Conservation (phyloP, 2,329 filamentous ascomycete genomes). For the Myrmaecium sp. region DNA sequence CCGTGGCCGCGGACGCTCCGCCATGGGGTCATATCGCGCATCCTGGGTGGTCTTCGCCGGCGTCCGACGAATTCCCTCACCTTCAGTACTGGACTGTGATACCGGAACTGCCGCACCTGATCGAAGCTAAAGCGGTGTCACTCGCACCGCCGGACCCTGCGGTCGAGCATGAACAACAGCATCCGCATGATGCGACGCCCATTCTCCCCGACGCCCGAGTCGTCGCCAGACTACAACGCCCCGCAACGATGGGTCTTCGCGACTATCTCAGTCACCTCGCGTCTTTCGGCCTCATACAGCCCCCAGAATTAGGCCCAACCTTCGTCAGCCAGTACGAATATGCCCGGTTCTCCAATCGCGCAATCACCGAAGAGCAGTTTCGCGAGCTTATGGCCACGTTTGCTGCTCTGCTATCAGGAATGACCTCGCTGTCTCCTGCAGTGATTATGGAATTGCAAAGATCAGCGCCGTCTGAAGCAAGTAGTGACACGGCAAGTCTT, state of each 20-base stretch:
- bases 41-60: constrained; percentile 73
- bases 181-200: constrained; percentile 12
- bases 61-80: constrained; percentile 54
- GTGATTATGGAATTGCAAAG: constrained; percentile 31
- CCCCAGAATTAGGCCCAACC: constrained; percentile 29
- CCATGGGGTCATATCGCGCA: constrained; percentile 78
- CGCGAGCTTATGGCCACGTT: constrained; percentile 69
- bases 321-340: constrained; percentile 70
- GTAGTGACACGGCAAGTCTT: constrained; percentile 16
- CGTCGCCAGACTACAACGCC: constrained; percentile 54
- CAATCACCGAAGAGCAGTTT: constrained; percentile 56
- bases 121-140: constrained; percentile 86
- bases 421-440: constrained; percentile 45
- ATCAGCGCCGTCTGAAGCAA: constrained; percentile 5
- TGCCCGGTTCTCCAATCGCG: constrained; percentile 61
- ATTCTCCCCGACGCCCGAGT: constrained; percentile 46
- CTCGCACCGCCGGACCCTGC: constrained; percentile 48
- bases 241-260: constrained; percentile 54
- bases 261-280: constrained; percentile 62
- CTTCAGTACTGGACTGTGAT: constrained; percentile 74
- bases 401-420: constrained; percentile 59
- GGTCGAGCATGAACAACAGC: constrained; percentile 5
- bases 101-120: constrained; percentile 68
- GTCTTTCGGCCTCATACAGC: constrained; percentile 44
- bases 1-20: constrained; percentile 28